phyloP scores from a whole-genome alignment of 768 basidiomycete genomes.

The Clavaria fumosa region DNA sequence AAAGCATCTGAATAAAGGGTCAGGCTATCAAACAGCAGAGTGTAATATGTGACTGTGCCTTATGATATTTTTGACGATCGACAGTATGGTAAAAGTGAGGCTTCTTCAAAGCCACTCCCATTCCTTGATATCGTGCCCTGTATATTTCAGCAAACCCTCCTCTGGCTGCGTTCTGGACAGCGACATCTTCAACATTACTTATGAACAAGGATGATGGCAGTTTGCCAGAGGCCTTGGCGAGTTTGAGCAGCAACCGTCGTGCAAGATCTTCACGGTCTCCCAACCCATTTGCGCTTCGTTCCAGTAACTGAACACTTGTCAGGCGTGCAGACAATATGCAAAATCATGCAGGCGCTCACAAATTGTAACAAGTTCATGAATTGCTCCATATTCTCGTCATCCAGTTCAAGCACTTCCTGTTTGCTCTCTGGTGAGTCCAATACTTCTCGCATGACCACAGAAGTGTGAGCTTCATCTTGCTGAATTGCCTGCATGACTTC shows the following conservation, averaged over 20 bases:
- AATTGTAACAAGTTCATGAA: not conserved
- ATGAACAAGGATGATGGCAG: not conserved
- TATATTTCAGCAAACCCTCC: constrained; percentile 2
- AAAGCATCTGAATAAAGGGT: constrained; percentile 11
- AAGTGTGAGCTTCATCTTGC: not conserved
- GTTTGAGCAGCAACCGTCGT: constrained; percentile 1
- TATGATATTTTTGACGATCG: too few species aligned
- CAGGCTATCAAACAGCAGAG: not conserved
- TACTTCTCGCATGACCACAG: not conserved
- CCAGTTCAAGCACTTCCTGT: not conserved
- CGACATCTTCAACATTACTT: not conserved
- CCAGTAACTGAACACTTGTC: too few species aligned
- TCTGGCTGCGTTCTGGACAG: not conserved
- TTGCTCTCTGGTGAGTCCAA: not conserved
- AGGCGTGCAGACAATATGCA: not conserved
- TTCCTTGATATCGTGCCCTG: not conserved
- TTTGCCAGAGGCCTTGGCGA: not conserved
- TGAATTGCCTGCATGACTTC: not conserved
- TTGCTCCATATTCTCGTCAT: not conserved
- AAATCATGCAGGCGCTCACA: not conserved
- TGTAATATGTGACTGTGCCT: too few species aligned
- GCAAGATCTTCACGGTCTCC: not conserved
- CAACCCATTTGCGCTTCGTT: too few species aligned
- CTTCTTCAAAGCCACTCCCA: constrained; percentile 1
- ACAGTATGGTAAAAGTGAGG: too few species aligned